These are phyloP conservation scores for Eremochloa ophiuroides DNA, from an alignment of 176 grass and related monocot species.

Conservation along the genomic window DNA sequence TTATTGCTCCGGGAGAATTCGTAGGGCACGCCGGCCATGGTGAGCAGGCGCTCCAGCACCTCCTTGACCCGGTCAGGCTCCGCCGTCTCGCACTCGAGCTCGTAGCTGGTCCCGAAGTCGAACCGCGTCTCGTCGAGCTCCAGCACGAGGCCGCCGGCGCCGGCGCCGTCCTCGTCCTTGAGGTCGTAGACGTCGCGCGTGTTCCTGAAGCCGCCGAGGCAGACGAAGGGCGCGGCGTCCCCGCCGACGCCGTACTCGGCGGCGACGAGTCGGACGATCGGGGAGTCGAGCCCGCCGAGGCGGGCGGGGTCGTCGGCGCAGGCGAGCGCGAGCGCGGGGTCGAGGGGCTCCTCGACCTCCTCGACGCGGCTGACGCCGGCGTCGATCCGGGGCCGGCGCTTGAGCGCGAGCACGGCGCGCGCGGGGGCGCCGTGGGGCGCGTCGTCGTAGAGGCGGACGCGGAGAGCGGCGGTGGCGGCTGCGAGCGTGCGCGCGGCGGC, in stretches of 20 bases:
- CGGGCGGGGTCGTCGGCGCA: conserved; percentile 53
- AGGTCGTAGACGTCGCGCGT: conserved; percentile 54
- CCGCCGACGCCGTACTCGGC: conserved; percentile 50
- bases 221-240: conserved; percentile 39
- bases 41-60: too few relatives aligned
- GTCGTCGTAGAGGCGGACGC: conserved; percentile 21
- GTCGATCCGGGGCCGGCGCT: conserved; percentile 55
- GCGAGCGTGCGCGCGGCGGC: background rate
- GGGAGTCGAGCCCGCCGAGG: conserved; percentile 49
- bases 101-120: too few relatives aligned
- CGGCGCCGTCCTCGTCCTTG: background rate
- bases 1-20: too few relatives aligned
- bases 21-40: too few relatives aligned
- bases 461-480: background rate
- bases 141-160: too few relatives aligned
- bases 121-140: too few relatives aligned
- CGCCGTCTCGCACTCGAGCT: too few relatives aligned
- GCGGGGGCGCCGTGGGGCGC: conserved; percentile 14
- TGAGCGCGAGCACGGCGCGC: conserved; percentile 72
- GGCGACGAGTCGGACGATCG: conserved; percentile 60
- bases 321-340: conserved; percentile 60
- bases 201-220: conserved; percentile 85
- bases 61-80: too few relatives aligned
- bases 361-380: conserved; percentile 79
- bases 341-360: conserved; percentile 77